Evolutionary conservation across 208 protist genomes (phyloP).

Genomic region (Leishmania amazonensis): DNA sequence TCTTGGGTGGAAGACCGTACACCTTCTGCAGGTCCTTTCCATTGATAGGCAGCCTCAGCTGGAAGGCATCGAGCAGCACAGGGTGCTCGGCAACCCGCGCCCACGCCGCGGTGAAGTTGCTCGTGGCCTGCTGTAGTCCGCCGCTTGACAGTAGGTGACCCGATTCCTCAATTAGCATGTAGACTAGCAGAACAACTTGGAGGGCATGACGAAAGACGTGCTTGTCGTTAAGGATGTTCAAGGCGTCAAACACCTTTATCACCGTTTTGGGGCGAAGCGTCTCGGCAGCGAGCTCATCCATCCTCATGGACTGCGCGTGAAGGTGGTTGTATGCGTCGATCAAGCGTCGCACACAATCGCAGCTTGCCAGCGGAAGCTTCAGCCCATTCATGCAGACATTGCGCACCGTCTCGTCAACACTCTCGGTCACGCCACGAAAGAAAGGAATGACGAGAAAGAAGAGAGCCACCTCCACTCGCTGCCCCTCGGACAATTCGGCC

Average conservation of each 20-base stretch:
- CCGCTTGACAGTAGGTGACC: background rate
- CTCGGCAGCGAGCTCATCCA: conserved; percentile 19
- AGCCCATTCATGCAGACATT: conserved; percentile 77
- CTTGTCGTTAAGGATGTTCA: conserved; percentile 59
- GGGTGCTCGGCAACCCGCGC: conserved; percentile 37
- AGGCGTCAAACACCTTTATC: conserved; percentile 55
- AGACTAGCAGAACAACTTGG: conserved; percentile 63
- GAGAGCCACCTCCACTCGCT: conserved; percentile 28
- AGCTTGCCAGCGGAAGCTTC: conserved; percentile 65
- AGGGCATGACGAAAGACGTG: conserved; percentile 47
- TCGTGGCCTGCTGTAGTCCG: background rate
- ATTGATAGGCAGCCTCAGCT: conserved; percentile 57
- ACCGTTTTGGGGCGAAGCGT: conserved; percentile 31
- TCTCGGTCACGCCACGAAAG: conserved; percentile 31
- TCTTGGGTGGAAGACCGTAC: conserved; percentile 40
- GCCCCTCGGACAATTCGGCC: conserved; percentile 16
- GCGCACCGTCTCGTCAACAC: conserved; percentile 52
- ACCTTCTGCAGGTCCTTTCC: conserved; percentile 65
- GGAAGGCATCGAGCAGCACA: conserved; percentile 46
- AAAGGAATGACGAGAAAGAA: conserved; percentile 65
- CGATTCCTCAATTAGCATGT: conserved; percentile 43
- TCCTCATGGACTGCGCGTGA: conserved; percentile 20
- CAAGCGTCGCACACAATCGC: conserved; percentile 64
- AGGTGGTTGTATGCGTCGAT: conserved; percentile 69
- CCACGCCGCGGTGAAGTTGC: conserved; percentile 35